Conservation (phyloP, 257 asterid genomes). For the Nicotiana otophora region DNA sequence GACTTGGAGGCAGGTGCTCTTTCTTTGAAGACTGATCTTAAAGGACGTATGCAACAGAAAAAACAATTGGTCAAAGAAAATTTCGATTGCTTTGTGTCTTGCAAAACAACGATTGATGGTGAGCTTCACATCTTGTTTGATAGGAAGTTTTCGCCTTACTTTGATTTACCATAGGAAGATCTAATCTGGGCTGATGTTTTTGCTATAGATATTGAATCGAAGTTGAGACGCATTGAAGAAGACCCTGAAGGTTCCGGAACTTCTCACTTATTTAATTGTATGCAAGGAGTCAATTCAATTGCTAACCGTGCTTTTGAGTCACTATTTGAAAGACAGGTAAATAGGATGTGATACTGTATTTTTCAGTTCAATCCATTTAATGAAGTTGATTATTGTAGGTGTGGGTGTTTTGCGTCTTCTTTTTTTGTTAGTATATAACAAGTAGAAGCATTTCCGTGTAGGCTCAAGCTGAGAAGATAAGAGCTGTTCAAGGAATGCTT, state of each 20-base stretch:
- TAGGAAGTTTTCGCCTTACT: neutral
- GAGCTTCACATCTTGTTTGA: conserved; percentile 25
- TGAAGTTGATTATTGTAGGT: conserved; percentile 14
- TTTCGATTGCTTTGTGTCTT: conserved; percentile 97
- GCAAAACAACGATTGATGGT: conserved; percentile 99
- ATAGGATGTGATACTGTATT: conserved; percentile 24
- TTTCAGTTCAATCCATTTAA: conserved; percentile 11
- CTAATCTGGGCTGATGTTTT: neutral
- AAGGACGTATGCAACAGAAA: conserved; percentile 94
- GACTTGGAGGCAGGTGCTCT: conserved; percentile 85
- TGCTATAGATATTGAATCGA: conserved; percentile 82
- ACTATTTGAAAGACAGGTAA: conserved; percentile 97
- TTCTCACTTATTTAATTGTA: conserved; percentile 60
- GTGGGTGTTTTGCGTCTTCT: neutral
- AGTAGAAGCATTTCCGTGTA: conserved; percentile 22
- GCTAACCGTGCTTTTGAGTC: conserved; percentile 94
- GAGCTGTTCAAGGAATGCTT: conserved; percentile 98
- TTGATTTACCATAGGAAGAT: neutral
- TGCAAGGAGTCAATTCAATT: conserved; percentile 75
- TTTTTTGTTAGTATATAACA: conserved; percentile 7
- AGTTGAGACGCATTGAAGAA: conserved; percentile 91
- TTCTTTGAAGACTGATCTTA: conserved; percentile 76
- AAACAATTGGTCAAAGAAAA: conserved; percentile 97
- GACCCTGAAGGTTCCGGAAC: conserved; percentile 99
- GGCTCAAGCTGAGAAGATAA: conserved; percentile 98